Evolutionary conservation across 164 flowering plant genomes (phyloP), one percentile per base, ranked within the genome.

Genomic region (Magnolia kwangsiensis): DNA sequence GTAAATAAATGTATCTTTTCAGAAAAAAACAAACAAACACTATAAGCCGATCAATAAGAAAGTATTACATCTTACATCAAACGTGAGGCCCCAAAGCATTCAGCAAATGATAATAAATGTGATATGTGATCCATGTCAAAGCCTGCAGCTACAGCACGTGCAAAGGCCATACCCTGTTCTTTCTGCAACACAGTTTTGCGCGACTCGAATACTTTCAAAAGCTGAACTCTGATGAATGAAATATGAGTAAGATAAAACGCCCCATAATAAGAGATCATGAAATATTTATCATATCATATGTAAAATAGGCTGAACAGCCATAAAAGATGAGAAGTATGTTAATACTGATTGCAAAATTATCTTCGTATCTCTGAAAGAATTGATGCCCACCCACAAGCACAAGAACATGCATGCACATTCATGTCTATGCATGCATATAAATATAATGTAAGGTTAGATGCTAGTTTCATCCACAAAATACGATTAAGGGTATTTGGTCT

Each of bases 161-260:
- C 99, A 89, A 96, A 96, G 67, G 99, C 98, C 99, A 96, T 94
- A 50, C 92, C 97, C 85, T 96, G 99, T 86, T 96, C 99, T 78
- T 96, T 96, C 82, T 86, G 91, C 75, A 96, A 87, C 78, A 87
- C 87, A 23, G 76, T 82, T 83, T 85, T 91, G 65, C 99, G 93
- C 74, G 97, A 85, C 85, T 94, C 98, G 72, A 94, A 87, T 67
- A 93, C 98, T 82, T 83, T 91, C 80, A 93, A 67, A 72, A 96
- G 92, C 83, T 94, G 91, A 83, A 88, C 94, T 84, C 99, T 96
- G 86, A 77, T 59, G 19, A 80, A 75, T 68, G 27, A 79, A 61
- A 76, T 23, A 20, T 50, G 67, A 13, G 72, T 21, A 63, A 63
- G 61, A 70, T 29, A 63, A 13, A 45, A 59, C 23, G 21, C 51